phyloP scores from a whole-genome alignment of 768 basidiomycete genomes.

The Holtermannia corniformis region DNA sequence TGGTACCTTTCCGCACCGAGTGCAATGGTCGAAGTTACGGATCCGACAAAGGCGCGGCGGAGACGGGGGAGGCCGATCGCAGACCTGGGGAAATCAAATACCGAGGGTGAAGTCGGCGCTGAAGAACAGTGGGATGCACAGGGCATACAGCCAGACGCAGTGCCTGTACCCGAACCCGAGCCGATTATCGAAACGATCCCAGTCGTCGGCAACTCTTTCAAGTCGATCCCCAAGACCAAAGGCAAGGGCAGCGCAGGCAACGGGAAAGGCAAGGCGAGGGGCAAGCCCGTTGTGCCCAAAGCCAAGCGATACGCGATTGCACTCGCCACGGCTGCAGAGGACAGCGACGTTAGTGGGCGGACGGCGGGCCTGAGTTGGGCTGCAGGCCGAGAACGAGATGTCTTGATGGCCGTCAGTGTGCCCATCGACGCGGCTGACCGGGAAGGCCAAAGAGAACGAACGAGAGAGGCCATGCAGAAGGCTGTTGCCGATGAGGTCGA shows the following conservation, averaged over 20 bases:
- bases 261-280: neutral
- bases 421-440: neutral
- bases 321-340: slow-evolving; percentile 20
- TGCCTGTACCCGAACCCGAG: neutral
- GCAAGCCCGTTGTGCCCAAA: slow-evolving; percentile 7
- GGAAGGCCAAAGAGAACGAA: slow-evolving; percentile 1
- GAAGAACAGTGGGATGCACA: neutral
- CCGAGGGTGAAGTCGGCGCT: neutral
- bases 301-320: slow-evolving; percentile 29
- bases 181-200: neutral
- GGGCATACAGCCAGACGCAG: slow-evolving; percentile 1
- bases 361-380: slow-evolving; percentile 18
- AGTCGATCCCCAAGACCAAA: neutral
- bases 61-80: neutral
- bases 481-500: slow-evolving; percentile 69
- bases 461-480: neutral
- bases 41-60: slow-evolving; percentile 6
- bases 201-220: neutral
- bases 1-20: slow-evolving; percentile 85
- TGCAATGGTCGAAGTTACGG: slow-evolving; percentile 47
- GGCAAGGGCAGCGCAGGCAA: neutral
- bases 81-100: neutral
- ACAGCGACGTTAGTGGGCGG: slow-evolving; percentile 14
- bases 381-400: slow-evolving; percentile 5
- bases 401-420: slow-evolving; percentile 1